Evolutionary conservation across 768 basidiomycete genomes (phyloP).

Genomic region (Punctularia strigosozonata): DNA sequence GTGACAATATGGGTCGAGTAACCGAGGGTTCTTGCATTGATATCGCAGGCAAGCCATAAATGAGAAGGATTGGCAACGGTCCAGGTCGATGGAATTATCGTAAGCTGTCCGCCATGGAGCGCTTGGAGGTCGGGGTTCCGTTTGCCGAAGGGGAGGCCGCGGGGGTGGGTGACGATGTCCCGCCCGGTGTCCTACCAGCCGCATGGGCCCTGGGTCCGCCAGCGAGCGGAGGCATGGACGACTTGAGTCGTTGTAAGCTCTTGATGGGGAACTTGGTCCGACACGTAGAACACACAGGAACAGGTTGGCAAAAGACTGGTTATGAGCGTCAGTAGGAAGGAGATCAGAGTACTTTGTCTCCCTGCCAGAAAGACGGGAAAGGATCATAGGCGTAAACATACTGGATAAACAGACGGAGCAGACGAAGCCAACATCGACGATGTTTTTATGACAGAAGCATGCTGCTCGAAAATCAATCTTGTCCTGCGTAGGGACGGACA

Average conservation of each 20-base stretch:
- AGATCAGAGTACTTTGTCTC: neutral
- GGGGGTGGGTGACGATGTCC: slow-evolving; percentile 13
- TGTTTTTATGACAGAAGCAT: slow-evolving; percentile 97
- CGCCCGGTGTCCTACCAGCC: neutral
- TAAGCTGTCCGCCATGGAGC: no score
- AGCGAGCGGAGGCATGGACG: slow-evolving; percentile 38
- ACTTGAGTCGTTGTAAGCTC: slow-evolving; percentile 72
- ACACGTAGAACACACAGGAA: slow-evolving; percentile 91
- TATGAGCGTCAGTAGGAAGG: slow-evolving; percentile 1
- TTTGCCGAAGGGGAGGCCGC: no score
- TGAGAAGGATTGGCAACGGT: no score
- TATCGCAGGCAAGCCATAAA: no score
- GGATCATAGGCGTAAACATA: slow-evolving; percentile 26
- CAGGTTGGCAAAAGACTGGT: slow-evolving; percentile 86
- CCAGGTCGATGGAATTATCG: no score
- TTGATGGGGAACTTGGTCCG: slow-evolving; percentile 94
- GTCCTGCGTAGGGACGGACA: slow-evolving; percentile 87
- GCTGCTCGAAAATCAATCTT: slow-evolving; percentile 95
- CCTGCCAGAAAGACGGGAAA: neutral
- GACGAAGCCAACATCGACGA: slow-evolving; percentile 93
- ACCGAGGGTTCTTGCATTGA: no score
- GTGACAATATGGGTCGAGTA: no score
- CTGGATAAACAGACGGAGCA: slow-evolving; percentile 98
- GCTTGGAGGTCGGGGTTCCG: no score
- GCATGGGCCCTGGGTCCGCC: slow-evolving; percentile 14